Evolutionary conservation across 1,139 yeast genomes (phyloP).

Genomic region (Saccharomyces hybrid): DNA sequence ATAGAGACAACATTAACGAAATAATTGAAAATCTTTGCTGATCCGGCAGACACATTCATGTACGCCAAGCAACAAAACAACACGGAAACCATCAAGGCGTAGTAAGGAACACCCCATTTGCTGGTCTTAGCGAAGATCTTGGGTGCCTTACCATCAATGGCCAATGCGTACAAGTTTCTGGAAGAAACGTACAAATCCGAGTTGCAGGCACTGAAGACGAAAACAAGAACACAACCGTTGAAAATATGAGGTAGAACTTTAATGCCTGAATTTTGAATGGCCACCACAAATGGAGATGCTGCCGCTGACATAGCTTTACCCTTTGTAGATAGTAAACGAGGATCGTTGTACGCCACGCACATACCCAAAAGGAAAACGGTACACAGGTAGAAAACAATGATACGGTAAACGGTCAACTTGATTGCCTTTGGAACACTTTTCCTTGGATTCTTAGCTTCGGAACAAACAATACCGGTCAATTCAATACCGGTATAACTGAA

Average conservation of each 20-base stretch:
- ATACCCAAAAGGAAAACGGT: constrained; percentile 64
- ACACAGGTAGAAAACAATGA: constrained; percentile 57
- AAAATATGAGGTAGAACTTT: constrained; percentile 55
- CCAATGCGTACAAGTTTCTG: constrained; percentile 57
- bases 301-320: constrained; percentile 45
- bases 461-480: constrained; percentile 63
- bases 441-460: constrained; percentile 72
- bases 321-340: constrained; percentile 34
- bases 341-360: constrained; percentile 68
- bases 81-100: constrained; percentile 39
- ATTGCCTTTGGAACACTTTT: constrained; percentile 71
- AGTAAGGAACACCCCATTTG: constrained; percentile 58
- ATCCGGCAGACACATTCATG: constrained; percentile 49
- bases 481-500: constrained; percentile 77
- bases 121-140: constrained; percentile 49
- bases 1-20: constrained; percentile 66
- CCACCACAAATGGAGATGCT: constrained; percentile 72
- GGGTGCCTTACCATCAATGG: constrained; percentile 60
- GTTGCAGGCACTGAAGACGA: constrained; percentile 66
- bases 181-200: constrained; percentile 67
- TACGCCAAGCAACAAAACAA: constrained; percentile 52
- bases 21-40: constrained; percentile 54
- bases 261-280: constrained; percentile 55
- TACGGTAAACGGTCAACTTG: constrained; percentile 68
- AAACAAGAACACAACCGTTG: constrained; percentile 60